Evolutionary conservation across 257 asterid genomes (phyloP), one percentile per base, ranked within the genome.

Genomic region (Ajuga chamaepitys): DNA sequence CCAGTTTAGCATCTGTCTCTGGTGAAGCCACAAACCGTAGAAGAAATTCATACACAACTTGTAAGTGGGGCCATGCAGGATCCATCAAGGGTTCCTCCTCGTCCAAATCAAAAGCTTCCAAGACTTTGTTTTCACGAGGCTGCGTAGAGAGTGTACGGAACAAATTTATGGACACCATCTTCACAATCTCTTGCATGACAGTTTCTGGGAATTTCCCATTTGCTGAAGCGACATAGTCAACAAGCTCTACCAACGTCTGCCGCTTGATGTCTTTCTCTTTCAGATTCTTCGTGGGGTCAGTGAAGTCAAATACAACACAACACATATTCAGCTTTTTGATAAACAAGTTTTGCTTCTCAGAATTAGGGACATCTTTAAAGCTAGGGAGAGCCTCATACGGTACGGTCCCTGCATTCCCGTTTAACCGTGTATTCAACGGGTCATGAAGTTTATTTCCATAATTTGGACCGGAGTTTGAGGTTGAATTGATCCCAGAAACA

Each of bases 71-170:
- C 92, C 92, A 85, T 1, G 83, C 70, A 9, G 92, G 88, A 65
- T 85, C 88, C 92, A 82, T 82, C 56, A 76, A 62, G 54, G 88
- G 92, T 59, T 85, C 92, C 64, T 85, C 88, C 32, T 85, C 92
- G 59, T 85, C 92, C 72, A 82, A 26, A 72, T 85, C 92, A 70
- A 80, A 82, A 50, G 71, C 82, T 73, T 85, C 86, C 21, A 80
- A 42, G 25, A 70, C 67, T 72, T 74, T 82, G 76, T 82, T 85
- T 64, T 85, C 88, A 47, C 86, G 87, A 46, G 82, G 84, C 52
- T 80, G 92, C 24, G 85, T 66, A n/a, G 83, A 76, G 40, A 72
- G 74, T 5, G 92, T 65, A 58, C 88, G 77, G 74, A 82, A 85
- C 60, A 85, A 62, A 68, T 85, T 85, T 35, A 37, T 11, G 2